Percentiles rank a stretch among this genome's conserved stretches.
Evolutionary conservation across 768 basidiomycete species (phyloP).

Genomic region (Hortiboletus campestris): DNA sequence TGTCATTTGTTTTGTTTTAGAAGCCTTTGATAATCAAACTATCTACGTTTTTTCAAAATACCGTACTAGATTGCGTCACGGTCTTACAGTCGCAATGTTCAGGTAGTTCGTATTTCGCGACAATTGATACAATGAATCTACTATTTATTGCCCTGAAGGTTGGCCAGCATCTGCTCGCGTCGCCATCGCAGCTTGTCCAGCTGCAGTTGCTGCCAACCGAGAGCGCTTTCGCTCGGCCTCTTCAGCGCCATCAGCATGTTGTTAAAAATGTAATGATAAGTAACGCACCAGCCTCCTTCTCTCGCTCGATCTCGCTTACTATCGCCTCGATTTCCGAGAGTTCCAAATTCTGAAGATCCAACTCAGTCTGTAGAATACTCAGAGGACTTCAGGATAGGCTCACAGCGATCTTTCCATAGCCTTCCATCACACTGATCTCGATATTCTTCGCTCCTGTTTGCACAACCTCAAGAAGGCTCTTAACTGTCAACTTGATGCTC

Average conservation of each 20-base stretch:
- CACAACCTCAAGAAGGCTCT: slow-evolving; percentile 94
- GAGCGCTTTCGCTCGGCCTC: slow-evolving; percentile 96
- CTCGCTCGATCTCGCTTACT: slow-evolving; percentile 89
- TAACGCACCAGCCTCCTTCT: slow-evolving; percentile 87
- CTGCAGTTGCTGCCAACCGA: slow-evolving; percentile 86
- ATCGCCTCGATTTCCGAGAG: slow-evolving; percentile 87
- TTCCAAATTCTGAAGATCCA: slow-evolving; percentile 66
- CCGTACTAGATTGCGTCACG: neutral
- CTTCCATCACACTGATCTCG: slow-evolving; percentile 97
- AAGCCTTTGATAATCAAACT: slow-evolving; percentile 27
- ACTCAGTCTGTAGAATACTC: neutral
- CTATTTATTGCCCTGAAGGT: slow-evolving; percentile 36
- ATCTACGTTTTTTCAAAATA: neutral
- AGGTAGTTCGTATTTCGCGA: slow-evolving; percentile 4
- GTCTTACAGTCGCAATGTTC: neutral
- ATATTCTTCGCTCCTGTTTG: slow-evolving; percentile 99
- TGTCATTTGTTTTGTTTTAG: slow-evolving; percentile 25
- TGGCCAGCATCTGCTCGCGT: slow-evolving; percentile 46
- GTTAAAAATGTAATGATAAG: neutral
- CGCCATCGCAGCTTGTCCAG: slow-evolving; percentile 86
- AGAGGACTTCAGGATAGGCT: slow-evolving; percentile 16
- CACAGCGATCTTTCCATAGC: slow-evolving; percentile 90
- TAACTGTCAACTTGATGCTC: slow-evolving; percentile 91
- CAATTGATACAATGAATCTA: slow-evolving; percentile 10
- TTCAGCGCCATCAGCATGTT: slow-evolving; percentile 29